phyloP scores from a whole-genome alignment of 2,329 filamentous ascomycete species.

The Aspergillus awamori region DNA sequence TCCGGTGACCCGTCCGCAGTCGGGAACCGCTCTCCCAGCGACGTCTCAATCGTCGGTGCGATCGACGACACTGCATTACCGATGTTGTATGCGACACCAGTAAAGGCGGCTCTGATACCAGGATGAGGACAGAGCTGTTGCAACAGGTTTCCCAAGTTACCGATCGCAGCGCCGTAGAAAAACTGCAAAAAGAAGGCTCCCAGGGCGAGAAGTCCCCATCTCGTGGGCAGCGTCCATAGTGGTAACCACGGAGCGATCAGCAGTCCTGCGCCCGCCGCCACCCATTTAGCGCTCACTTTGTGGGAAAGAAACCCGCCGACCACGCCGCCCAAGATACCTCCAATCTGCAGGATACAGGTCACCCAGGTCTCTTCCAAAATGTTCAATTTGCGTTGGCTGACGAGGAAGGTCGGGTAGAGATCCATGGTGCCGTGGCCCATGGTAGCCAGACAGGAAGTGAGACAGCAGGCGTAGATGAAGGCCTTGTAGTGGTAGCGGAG shows the following conservation, averaged over 20 bases:
- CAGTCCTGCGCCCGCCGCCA: background rate
- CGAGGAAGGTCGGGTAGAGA: background rate
- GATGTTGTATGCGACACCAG: background rate
- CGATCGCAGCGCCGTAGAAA: constrained; percentile 1
- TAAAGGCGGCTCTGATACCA: background rate
- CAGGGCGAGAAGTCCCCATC: background rate
- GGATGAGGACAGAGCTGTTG: background rate
- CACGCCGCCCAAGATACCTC: background rate
- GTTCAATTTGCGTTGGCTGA: background rate
- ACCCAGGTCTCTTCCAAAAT: background rate
- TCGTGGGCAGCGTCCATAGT: background rate
- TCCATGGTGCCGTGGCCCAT: constrained; percentile 5
- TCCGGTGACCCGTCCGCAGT: background rate
- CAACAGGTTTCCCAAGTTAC: background rate
- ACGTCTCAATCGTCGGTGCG: background rate
- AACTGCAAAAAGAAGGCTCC: background rate
- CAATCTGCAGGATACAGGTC: background rate
- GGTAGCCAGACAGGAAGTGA: background rate
- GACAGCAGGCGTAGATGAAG: constrained; percentile 3
- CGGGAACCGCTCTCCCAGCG: background rate
- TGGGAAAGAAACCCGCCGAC: background rate
- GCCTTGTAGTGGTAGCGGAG: constrained; percentile 2
- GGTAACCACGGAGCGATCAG: background rate
- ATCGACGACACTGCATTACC: background rate
- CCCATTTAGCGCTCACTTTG: background rate